Evolutionary conservation across 768 basidiomycete genomes (phyloP), one percentile per base, ranked within the genome.

Genomic region (Boletus barrowsii): DNA sequence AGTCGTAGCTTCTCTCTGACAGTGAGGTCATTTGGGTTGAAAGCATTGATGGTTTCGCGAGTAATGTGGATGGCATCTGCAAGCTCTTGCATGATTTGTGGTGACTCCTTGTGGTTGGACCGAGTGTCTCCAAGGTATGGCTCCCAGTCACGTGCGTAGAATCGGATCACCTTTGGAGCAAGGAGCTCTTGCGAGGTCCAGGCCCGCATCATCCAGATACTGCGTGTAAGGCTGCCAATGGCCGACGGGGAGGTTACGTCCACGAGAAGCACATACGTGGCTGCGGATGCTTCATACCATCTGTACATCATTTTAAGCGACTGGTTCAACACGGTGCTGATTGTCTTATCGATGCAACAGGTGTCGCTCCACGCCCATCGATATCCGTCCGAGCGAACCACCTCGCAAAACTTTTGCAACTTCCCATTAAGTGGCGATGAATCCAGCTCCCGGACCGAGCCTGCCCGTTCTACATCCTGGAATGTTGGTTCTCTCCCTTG

Each of bases 181-280:
- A 62, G 60, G 33, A 62, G 51, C 15, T 62, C 61, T 45, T 55
- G 62, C 4, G 46, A n/a, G 0, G 61, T 61, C 61, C 61, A 62
- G 1, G 47, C 59, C 3, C 59, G 55, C 2, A 40, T 54, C 61
- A 57, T 49, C 59, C 59, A 61, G 1, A 7, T 1, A 30, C 48
- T 54, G 11, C 4, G 7, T 2, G n/a, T 15, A 7, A 61, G 51
- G 24, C 20, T 41, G 3, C 40, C 45, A 15, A n/a, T 9, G 22
- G 13, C 20, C 3, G 37, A 55, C 2, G 24, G 41, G 10, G 41
- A 22, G 1, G 0, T 3, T 3, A 39, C 37, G 8, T 13, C 26
- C 37, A 4, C 13, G 8, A 62, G 61, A 7, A 41, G 22, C 3
- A 41, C 44, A 8, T 57, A 10, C 0, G 52, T 61, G 17, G 40